phyloP scores from a whole-genome alignment of 2,329 filamentous ascomycete species.

The Clarireedia paspali region DNA sequence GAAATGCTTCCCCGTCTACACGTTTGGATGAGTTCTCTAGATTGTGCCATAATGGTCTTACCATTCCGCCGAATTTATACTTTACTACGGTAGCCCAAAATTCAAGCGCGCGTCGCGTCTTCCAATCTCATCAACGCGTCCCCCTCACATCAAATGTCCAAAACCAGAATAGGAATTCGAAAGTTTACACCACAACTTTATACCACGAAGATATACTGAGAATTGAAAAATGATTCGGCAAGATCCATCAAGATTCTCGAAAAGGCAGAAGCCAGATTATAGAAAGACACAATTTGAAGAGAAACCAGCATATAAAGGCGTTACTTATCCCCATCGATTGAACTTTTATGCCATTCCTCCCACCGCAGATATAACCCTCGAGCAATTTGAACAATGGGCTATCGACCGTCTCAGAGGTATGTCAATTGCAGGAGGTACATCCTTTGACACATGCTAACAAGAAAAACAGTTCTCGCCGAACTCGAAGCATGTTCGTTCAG shows the following conservation, averaged over 20 bases:
- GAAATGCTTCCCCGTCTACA: not conserved
- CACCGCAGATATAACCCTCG: constrained; percentile 88
- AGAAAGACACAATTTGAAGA: constrained; percentile 79
- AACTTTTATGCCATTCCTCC: constrained; percentile 89
- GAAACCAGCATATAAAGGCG: constrained; percentile 54
- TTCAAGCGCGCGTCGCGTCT: constrained; percentile 9
- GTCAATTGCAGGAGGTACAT: constrained; percentile 22
- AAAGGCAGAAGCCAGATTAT: constrained; percentile 69
- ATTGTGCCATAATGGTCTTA: not conserved
- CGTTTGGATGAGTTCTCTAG: no score
- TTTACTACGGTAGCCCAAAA: not conserved
- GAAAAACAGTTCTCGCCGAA: constrained; percentile 65
- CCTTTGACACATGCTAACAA: constrained; percentile 25
- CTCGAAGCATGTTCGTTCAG: constrained; percentile 93
- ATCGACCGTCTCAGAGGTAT: constrained; percentile 80
- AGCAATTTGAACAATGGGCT: constrained; percentile 98
- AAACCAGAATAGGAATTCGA: not conserved
- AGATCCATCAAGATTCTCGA: constrained; percentile 38
- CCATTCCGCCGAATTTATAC: not conserved
- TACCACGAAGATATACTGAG: not conserved
- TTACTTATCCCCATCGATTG: constrained; percentile 75
- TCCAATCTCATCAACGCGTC: constrained; percentile 6
- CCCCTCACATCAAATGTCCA: not conserved
- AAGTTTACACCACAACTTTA: not conserved
- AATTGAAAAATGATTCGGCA: constrained; percentile 27